These are phyloP conservation scores for Arthroderma uncinatum DNA, from an alignment of 2,329 filamentous ascomycete species.

Conservation along the genomic window DNA sequence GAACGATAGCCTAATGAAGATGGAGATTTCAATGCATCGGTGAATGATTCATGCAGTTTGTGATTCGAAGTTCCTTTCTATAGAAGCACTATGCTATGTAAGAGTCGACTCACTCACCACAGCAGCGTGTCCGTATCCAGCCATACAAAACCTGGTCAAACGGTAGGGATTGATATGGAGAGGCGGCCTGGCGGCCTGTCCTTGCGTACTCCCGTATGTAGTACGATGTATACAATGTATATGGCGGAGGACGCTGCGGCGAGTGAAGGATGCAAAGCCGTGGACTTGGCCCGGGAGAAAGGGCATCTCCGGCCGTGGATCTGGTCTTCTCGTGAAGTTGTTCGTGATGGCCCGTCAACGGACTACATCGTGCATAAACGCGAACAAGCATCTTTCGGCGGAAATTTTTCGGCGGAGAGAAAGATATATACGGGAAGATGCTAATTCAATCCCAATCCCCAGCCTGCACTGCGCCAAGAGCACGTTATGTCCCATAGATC, in stretches of 20 bases:
- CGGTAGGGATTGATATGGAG: background rate
- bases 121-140: background rate
- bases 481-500: background rate
- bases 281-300: background rate
- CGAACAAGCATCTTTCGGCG: background rate
- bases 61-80: background rate
- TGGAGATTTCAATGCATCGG: background rate
- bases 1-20: background rate
- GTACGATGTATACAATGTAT: no score
- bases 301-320: background rate
- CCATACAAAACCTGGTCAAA: background rate
- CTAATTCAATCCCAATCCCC: no score
- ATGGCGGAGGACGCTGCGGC: no score
- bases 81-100: background rate
- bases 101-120: background rate
- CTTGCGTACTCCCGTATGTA: background rate
- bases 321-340: background rate
- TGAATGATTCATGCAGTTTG: background rate
- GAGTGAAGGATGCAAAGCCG: background rate
- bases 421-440: background rate
- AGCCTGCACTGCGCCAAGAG: no score
- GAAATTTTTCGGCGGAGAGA: background rate
- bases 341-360: background rate
- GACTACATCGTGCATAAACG: constrained; percentile 1
- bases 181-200: background rate